Base-by-base conservation (phyloP, 2,329 filamentous ascomycete species). In the Parastagonospora nodorum region DNA sequence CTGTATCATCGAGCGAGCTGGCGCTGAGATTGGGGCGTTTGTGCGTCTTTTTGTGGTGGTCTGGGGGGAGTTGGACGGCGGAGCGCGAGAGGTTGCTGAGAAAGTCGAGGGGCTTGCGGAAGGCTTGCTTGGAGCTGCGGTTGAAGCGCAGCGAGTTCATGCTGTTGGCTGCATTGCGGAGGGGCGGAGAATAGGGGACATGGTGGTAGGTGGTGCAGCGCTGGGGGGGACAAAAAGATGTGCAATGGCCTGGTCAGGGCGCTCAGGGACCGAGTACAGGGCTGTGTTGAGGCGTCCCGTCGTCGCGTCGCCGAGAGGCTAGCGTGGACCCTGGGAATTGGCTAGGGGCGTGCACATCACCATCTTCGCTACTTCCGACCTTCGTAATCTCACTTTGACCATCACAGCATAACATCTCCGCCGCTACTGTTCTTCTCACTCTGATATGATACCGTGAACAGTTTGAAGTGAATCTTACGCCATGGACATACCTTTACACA, bases 1-100 rank as follows among this genome's bases (percentile, higher is more conserved):
- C 73, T 27, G 64, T 68, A 42, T 72, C 69, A 61, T 75, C 71
- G 51, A 73, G 59, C n/a, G 74, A 74, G 61, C 64, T 65, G 33
- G 58, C 50, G 50, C 67, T 69, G 45, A 58, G 59, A 45, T 68
- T 61, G 53, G 69, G 68, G 45, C 78, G 73, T 46, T 53, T 46
- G 37, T 39, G 45, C 24, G 47, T 46, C 38, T 48, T 46, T 48
- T 45, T 57, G 51, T 24, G 48, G 48, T 50, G 60, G 42, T 61
- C 50, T 19, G 42, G 55, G 31, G 61, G 55, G 28, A 55, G 48
- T 39, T 61, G 60, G 4, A 53, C 47, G 8, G 60, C 16, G 35
- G 55, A 36, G 48, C 59, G 60, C 45, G 67, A 60, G 32, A 68
- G 59, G 38, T 66, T 71, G 61, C 61, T 67, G 19, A 73, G 67